Evolutionary conservation across 345 rosid genomes (phyloP).

Genomic region (Laguncularia racemosa): DNA sequence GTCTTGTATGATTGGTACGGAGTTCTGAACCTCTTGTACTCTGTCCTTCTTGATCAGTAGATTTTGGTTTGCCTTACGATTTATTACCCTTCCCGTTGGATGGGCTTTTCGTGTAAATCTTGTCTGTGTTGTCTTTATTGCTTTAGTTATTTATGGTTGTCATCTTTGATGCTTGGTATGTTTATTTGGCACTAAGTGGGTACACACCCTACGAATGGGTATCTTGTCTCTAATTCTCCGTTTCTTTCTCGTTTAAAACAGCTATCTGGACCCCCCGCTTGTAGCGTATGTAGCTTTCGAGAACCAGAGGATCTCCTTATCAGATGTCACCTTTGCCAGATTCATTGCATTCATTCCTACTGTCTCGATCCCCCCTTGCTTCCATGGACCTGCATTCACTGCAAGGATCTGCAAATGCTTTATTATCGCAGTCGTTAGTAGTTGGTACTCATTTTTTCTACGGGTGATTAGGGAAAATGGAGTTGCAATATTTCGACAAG

Average conservation of each 20-base stretch:
- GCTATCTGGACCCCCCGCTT: slow-evolving; percentile 37
- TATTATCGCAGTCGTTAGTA: slow-evolving; percentile 28
- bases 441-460: not conserved
- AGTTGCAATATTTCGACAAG: no score
- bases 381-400: slow-evolving; percentile 86
- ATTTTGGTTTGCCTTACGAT: no score
- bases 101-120: not conserved
- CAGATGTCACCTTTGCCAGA: slow-evolving; percentile 57
- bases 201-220: not conserved
- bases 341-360: slow-evolving; percentile 57
- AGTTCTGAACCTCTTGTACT: no score
- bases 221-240: not conserved
- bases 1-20: no score
- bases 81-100: no score
- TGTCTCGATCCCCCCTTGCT: slow-evolving; percentile 73
- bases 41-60: no score
- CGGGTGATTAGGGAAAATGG: no score
- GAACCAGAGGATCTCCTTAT: slow-evolving; percentile 81
- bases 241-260: slow-evolving; percentile 21
- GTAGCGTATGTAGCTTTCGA: slow-evolving; percentile 43
- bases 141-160: no score
- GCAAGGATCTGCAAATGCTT: slow-evolving; percentile 65
- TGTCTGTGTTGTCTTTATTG: not conserved
- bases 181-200: no score
- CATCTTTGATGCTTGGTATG: no score